These are phyloP conservation scores for Elsinoe arachidis DNA, from an alignment of 2,329 filamentous ascomycete species.

Conservation along the genomic window DNA sequence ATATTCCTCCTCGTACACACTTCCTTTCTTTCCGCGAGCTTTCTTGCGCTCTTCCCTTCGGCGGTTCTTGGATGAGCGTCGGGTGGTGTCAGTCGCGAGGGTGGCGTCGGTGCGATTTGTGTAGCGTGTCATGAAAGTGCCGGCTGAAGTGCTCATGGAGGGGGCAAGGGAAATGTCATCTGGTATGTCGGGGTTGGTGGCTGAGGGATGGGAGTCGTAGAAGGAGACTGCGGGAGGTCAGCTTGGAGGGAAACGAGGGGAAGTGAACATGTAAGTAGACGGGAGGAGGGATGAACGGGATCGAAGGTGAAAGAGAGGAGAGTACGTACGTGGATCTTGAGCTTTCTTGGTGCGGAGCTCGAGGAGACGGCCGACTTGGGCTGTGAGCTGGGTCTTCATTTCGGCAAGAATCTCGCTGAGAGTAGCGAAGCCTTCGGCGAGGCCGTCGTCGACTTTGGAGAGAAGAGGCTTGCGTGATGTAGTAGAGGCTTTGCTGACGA, in stretches of 20 bases:
- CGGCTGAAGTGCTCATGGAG: conserved; percentile 65
- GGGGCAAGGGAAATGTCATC: conserved; percentile 90
- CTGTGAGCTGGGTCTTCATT: conserved; percentile 73
- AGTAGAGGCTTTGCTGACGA: conserved; percentile 51
- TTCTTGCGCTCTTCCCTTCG: conserved; percentile 89
- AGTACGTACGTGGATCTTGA: conserved; percentile 56
- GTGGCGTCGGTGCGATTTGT: conserved; percentile 66
- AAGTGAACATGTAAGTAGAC: neutral
- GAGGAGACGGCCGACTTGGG: conserved; percentile 75
- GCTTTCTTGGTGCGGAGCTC: conserved; percentile 75
- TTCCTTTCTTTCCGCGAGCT: conserved; percentile 88
- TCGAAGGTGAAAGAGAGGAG: too few species aligned
- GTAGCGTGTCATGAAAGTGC: conserved; percentile 86
- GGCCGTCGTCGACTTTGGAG: conserved; percentile 58
- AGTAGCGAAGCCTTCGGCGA: conserved; percentile 70
- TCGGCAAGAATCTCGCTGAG: conserved; percentile 90
- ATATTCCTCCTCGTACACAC: conserved; percentile 97
- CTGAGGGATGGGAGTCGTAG: conserved; percentile 54
- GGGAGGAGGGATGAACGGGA: too few species aligned
- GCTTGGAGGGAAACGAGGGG: neutral
- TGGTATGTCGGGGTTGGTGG: conserved; percentile 59
- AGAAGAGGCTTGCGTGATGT: conserved; percentile 53
- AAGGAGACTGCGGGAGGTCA: conserved; percentile 52
- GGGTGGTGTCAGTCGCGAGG: conserved; percentile 61
- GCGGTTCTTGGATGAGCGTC: conserved; percentile 80